Conservation (phyloP, 2,329 filamentous ascomycete genomes). For the Coniochaeta sp. region DNA sequence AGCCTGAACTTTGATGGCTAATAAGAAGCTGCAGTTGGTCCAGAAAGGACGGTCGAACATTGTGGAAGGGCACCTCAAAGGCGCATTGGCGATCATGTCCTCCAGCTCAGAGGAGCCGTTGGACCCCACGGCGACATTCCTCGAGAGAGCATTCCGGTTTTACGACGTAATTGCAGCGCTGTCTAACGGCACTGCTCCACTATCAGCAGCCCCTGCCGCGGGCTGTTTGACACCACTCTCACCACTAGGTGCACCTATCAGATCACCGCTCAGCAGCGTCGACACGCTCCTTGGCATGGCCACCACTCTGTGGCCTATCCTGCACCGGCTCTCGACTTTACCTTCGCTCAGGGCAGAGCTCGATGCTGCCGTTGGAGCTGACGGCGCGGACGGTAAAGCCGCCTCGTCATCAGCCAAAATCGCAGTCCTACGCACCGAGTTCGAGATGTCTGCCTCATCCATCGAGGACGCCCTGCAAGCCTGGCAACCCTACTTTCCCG, state of each 20-base stretch:
- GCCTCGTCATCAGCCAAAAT: slow-evolving; percentile 34
- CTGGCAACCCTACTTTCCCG: slow-evolving; percentile 47
- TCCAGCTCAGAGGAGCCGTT: slow-evolving; percentile 31
- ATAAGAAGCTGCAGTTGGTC: slow-evolving; percentile 42
- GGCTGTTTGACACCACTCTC: slow-evolving; percentile 39
- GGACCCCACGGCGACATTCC: slow-evolving; percentile 47
- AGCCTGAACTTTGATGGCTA: neutral
- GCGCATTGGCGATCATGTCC: slow-evolving; percentile 54
- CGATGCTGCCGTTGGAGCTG: slow-evolving; percentile 33
- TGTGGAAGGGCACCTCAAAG: slow-evolving; percentile 54
- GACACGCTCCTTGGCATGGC: slow-evolving; percentile 56
- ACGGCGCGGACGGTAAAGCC: slow-evolving; percentile 34
- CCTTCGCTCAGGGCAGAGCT: slow-evolving; percentile 45
- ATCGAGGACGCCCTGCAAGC: slow-evolving; percentile 48
- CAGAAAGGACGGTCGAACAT: slow-evolving; percentile 53
- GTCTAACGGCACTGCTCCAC: slow-evolving; percentile 51
- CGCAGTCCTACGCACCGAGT: slow-evolving; percentile 40
- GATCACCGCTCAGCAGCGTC: slow-evolving; percentile 42
- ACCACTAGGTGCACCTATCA: slow-evolving; percentile 34
- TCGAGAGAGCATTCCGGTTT: slow-evolving; percentile 57
- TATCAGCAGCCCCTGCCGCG: slow-evolving; percentile 41
- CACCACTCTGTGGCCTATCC: slow-evolving; percentile 56
- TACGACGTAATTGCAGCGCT: slow-evolving; percentile 60
- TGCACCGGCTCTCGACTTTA: slow-evolving; percentile 52
- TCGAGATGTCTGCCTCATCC: slow-evolving; percentile 42